A percentile compares a stretch with the other conserved stretches of the same genome.
Evolutionary conservation across 768 basidiomycete species (phyloP).

Genomic region (Agrocybe pediades): DNA sequence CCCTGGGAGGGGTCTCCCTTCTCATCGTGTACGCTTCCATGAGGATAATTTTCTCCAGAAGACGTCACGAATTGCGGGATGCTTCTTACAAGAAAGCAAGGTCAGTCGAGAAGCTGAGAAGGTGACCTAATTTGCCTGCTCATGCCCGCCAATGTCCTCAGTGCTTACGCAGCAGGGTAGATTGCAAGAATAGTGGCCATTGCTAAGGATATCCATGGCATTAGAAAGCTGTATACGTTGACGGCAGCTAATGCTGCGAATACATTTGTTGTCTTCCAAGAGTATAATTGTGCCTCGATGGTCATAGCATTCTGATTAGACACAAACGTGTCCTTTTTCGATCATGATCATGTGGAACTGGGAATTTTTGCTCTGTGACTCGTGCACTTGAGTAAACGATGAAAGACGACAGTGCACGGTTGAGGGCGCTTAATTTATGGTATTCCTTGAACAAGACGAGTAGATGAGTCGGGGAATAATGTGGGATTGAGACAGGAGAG

Average conservation of each 20-base stretch:
- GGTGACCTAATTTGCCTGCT: no score
- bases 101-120: background rate
- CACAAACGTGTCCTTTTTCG: no score
- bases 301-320: no score
- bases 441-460: background rate
- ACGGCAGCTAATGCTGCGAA: no score
- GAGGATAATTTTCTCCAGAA: constrained; percentile 14
- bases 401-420: background rate
- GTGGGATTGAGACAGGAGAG: background rate
- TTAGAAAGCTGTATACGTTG: no score
- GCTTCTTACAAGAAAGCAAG: background rate
- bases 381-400: no score
- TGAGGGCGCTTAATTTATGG: no score
- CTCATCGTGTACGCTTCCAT: constrained; percentile 8
- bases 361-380: no score
- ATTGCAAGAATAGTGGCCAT: background rate
- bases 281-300: no score
- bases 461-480: background rate
- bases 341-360: no score
- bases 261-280: no score
- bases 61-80: constrained; percentile 16
- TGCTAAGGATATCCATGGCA: no score
- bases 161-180: background rate
- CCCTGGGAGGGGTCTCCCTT: background rate
- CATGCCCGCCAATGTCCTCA: background rate